These are phyloP conservation scores for Pythium chondricola DNA, from an alignment of 352 stramenopile species.

Conservation along the genomic window DNA sequence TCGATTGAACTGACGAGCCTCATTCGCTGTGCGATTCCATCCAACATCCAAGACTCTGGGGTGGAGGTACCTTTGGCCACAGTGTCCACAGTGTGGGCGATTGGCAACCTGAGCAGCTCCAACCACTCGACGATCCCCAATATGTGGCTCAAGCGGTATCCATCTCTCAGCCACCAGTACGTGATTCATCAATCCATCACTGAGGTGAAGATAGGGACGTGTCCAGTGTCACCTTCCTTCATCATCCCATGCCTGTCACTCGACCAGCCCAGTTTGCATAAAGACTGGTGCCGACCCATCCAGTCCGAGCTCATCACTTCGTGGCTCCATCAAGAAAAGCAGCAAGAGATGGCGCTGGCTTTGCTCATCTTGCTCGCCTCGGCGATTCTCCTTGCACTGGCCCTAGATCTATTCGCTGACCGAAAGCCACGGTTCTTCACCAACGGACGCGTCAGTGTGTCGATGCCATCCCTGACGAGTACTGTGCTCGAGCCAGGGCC, in stretches of 20 bases:
- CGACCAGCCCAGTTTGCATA: conserved; percentile 7
- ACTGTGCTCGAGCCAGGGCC: conserved; percentile 18
- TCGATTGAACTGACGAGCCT: conserved; percentile 2
- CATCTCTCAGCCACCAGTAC: conserved; percentile 6
- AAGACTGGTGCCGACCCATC: conserved; percentile 25
- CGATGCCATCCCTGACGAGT: conserved; percentile 22
- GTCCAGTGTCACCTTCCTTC: conserved; percentile 12
- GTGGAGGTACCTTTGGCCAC: neutral
- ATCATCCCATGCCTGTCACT: conserved; percentile 21
- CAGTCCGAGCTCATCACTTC: conserved; percentile 15
- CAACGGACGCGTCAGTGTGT: conserved; percentile 2
- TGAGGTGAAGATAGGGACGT: conserved; percentile 3
- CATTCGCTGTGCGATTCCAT: conserved; percentile 12
- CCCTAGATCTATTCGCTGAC: conserved; percentile 25
- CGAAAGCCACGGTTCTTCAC: conserved; percentile 17
- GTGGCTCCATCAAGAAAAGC: conserved; percentile 25
- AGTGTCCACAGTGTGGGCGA: conserved; percentile 16
- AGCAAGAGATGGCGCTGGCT: conserved; percentile 20
- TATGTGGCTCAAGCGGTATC: conserved; percentile 10
- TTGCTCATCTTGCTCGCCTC: conserved; percentile 23
- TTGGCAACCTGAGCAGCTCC: conserved; percentile 8
- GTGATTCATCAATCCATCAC: conserved; percentile 16
- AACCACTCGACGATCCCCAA: neutral
- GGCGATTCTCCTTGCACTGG: conserved; percentile 21
- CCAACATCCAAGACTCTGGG: neutral